These are phyloP conservation scores for Silene noctiflora DNA, from an alignment of 179 eudicot species.

Conservation along the genomic window DNA sequence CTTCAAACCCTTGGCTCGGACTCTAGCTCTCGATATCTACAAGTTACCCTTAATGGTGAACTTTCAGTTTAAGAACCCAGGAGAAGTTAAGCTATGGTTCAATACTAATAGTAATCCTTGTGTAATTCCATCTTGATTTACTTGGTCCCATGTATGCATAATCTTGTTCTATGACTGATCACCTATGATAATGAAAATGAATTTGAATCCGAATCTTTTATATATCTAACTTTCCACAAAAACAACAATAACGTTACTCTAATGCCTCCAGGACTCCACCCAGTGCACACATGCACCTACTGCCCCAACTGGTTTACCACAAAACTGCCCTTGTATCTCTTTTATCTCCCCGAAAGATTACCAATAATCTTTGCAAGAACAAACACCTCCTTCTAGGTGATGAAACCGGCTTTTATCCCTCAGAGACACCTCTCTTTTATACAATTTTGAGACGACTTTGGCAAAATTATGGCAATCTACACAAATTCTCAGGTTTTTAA, in stretches of 20 bases:
- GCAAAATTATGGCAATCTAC: conserved; percentile 52
- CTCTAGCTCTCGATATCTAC: conserved; percentile 26
- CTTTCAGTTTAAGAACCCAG: conserved; percentile 27
- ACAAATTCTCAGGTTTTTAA: conserved; percentile 48
- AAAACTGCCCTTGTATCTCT: background rate
- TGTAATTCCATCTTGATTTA: conserved; percentile 33
- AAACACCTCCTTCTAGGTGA: conserved; percentile 35
- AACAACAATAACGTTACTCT: background rate
- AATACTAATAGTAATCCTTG: background rate
- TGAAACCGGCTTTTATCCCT: conserved; percentile 50
- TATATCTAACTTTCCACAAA: background rate
- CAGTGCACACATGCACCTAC: background rate
- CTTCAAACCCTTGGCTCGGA: conserved; percentile 53
- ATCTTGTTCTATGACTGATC: background rate
- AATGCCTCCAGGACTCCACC: background rate
- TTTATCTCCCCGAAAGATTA: conserved; percentile 13
- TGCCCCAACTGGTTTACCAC: background rate
- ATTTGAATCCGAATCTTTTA: background rate
- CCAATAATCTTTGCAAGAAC: conserved; percentile 48
- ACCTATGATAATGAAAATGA: background rate
- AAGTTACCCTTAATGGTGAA: conserved; percentile 12
- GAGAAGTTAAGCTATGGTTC: background rate
- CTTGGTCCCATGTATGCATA: background rate
- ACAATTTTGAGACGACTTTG: conserved; percentile 37
- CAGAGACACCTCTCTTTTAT: conserved; percentile 34